Base-by-base conservation (phyloP, 805 yeast genomes). In the Wickerhamomyces alni region DNA sequence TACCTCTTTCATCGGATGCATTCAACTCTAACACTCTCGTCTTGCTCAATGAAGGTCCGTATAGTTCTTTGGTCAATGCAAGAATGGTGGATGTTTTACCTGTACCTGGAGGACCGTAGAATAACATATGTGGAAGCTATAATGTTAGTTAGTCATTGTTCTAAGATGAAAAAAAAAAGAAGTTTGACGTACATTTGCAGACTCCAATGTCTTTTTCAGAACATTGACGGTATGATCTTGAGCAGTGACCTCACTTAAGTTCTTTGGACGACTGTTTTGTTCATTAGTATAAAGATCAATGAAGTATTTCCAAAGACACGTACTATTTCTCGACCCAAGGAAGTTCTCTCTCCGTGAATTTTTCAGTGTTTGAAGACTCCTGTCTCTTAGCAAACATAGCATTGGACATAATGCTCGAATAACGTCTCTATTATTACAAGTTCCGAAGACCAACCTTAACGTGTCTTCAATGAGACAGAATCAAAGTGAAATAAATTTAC, bases 261-360 rank as follows among this genome's bases (percentile, higher is more conserved):
- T 77, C 57, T 78, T 82, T 12, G 99, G 99, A 49, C 99, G 87
- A 59, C 75, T 75, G 13, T 33, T 26, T 29, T 16, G 41, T 30
- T 42, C 19, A 41, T 35, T 33, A 33, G 33, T 34, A 15, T 27
- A 10, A 17, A 25, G 5, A 3, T 25, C 15, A 11, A 12, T 10
- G 15, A 17, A 25, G 4, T 17, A 8, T 30, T 18, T 17, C n/a
- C 30, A 30, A 10, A 8, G 15, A 15, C 21, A 42, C 49, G 16
- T 52, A 70, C 75, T 85, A 85, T 69, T 87, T 87, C 58, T 87
- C 96, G 17, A 88, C 95, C 96, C 96, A 87, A 4, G 96, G 96
- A 37, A 66, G 62, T n/a, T 58, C 53, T 30, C 61, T 56, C 25
- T 57, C 62, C 11, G 47, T 44, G 16, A 46, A 50, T n/a, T 39